A percentile compares a stretch with the other conserved stretches of the same genome.
phyloP scores from a whole-genome alignment of 257 asterid species.

The Osmanthus fragrans region DNA sequence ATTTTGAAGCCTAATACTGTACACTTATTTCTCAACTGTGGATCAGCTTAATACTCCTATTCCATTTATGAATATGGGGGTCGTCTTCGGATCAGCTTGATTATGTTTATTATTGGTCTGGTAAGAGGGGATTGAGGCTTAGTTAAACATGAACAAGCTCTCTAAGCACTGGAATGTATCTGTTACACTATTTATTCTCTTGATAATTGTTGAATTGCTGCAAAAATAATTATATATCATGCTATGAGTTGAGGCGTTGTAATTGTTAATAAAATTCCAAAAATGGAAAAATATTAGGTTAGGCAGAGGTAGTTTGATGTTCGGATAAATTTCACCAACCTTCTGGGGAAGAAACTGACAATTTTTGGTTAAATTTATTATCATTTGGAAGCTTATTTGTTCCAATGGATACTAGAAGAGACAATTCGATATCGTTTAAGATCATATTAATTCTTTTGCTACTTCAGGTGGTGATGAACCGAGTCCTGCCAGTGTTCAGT shows the following conservation, averaged over 20 bases:
- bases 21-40: neutral
- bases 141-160: neutral
- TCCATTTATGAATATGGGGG: neutral
- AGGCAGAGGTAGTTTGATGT: neutral
- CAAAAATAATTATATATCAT: neutral
- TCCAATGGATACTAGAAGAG: neutral
- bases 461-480: slow-evolving; percentile 38
- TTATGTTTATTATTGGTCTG: neutral
- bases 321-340: neutral
- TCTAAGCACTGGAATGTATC: neutral
- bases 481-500: slow-evolving; percentile 63
- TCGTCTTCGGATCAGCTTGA: neutral
- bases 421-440: neutral
- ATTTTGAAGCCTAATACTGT: neutral
- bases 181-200: neutral
- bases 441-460: neutral
- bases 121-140: neutral
- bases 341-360: neutral
- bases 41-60: neutral
- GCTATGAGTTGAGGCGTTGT: neutral
- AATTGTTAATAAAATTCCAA: neutral
- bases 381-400: neutral
- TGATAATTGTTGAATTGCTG: neutral
- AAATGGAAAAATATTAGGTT: neutral
- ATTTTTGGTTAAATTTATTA: too few relatives aligned